phyloP scores from a whole-genome alignment of 2,329 filamentous ascomycete species.

The Didymella pomorum region DNA sequence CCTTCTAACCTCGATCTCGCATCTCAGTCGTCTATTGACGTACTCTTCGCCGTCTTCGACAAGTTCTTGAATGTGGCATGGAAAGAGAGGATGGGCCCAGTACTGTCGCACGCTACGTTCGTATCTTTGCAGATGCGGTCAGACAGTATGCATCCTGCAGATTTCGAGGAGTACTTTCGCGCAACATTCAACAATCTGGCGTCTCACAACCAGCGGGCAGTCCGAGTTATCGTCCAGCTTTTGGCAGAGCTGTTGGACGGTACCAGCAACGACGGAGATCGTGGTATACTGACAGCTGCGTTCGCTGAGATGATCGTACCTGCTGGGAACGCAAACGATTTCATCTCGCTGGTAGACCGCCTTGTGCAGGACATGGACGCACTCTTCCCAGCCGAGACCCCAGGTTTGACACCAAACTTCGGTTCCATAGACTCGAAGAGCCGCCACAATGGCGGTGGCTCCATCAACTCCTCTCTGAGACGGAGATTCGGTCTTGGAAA shows the following conservation, averaged over 20 bases:
- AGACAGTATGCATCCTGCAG: slow-evolving; percentile 71
- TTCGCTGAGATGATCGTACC: slow-evolving; percentile 87
- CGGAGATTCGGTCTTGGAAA: slow-evolving; percentile 83
- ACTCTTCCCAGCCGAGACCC: slow-evolving; percentile 75
- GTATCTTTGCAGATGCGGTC: slow-evolving; percentile 74
- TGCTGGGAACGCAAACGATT: slow-evolving; percentile 78
- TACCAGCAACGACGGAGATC: slow-evolving; percentile 88
- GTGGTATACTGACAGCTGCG: slow-evolving; percentile 84
- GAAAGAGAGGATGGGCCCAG: slow-evolving; percentile 85
- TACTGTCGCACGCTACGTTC: slow-evolving; percentile 76
- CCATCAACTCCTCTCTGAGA: slow-evolving; percentile 81
- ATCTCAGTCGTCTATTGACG: slow-evolving; percentile 78
- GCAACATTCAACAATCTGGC: slow-evolving; percentile 61
- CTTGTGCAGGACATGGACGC: slow-evolving; percentile 88
- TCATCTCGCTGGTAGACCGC: slow-evolving; percentile 87
- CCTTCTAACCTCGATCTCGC: slow-evolving; percentile 79
- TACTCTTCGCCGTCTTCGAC: slow-evolving; percentile 90
- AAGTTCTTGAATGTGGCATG: slow-evolving; percentile 90
- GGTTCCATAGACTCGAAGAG: slow-evolving; percentile 67
- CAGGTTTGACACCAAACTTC: slow-evolving; percentile 57
- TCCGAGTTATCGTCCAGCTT: slow-evolving; percentile 83
- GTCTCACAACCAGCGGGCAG: slow-evolving; percentile 73
- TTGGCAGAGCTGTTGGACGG: slow-evolving; percentile 87
- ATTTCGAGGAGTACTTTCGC: slow-evolving; percentile 70
- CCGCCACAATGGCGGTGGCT: slow-evolving; percentile 72